phyloP scores from a whole-genome alignment of 768 basidiomycete genomes.

The Suillus weaverae region DNA sequence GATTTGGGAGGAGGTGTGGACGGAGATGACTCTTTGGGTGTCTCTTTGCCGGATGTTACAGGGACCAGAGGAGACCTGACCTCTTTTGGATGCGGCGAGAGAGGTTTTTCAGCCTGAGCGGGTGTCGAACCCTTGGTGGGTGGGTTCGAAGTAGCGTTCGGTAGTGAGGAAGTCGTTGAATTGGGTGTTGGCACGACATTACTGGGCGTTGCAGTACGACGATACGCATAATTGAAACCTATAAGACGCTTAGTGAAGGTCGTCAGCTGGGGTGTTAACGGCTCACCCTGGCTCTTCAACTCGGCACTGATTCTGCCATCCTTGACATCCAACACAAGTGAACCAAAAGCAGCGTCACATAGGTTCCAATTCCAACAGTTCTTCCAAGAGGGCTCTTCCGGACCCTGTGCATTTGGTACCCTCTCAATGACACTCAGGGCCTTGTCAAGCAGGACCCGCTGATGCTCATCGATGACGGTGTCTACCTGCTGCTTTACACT shows the following conservation, averaged over 20 bases:
- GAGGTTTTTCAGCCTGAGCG: slow-evolving; percentile 37
- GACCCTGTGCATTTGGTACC: slow-evolving; percentile 57
- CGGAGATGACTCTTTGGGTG: slow-evolving; percentile 38
- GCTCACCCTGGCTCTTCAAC: slow-evolving; percentile 85
- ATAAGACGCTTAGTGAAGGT: slow-evolving; percentile 9
- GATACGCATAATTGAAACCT: slow-evolving; percentile 98
- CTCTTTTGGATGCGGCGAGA: slow-evolving; percentile 30
- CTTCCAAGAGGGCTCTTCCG: slow-evolving; percentile 95
- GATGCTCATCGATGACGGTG: slow-evolving; percentile 86
- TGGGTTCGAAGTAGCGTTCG: slow-evolving; percentile 34
- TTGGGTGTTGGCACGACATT: slow-evolving; percentile 59
- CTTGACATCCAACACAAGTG: slow-evolving; percentile 82
- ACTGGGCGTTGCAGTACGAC: slow-evolving; percentile 61
- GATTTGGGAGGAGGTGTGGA: slow-evolving; percentile 31
- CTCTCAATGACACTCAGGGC: slow-evolving; percentile 82
- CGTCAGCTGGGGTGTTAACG: not conserved
- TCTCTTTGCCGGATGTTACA: slow-evolving; percentile 23
- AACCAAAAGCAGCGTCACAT: slow-evolving; percentile 93
- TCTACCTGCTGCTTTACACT: slow-evolving; percentile 91
- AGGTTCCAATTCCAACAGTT: slow-evolving; percentile 99
- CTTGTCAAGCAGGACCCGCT: slow-evolving; percentile 86
- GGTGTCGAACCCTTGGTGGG: slow-evolving; percentile 36
- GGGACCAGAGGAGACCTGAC: slow-evolving; percentile 38
- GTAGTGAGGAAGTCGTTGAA: slow-evolving; percentile 54
- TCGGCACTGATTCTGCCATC: slow-evolving; percentile 93